These are phyloP conservation scores for Mycena vulgaris DNA, from an alignment of 768 basidiomycete species.

Conservation along the genomic window DNA sequence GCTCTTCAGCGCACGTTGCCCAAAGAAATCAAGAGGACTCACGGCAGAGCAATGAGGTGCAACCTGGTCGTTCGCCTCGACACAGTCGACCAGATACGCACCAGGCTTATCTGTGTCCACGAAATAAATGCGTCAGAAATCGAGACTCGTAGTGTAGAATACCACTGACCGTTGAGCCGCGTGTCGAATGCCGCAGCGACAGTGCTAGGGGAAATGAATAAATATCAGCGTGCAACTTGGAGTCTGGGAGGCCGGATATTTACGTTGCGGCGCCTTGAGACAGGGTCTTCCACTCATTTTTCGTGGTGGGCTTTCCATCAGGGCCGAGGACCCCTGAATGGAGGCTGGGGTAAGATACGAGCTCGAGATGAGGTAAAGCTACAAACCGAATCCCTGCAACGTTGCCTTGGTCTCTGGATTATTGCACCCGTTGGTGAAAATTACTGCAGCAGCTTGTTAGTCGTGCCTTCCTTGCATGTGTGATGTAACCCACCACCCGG, in stretches of 20 bases:
- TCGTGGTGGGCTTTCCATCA: background rate
- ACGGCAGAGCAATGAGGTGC: background rate
- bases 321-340: background rate
- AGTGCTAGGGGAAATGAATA: background rate
- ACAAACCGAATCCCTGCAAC: background rate
- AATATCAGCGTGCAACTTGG: background rate
- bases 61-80: background rate
- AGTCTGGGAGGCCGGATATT: background rate
- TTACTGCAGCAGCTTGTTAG: background rate
- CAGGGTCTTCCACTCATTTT: background rate
- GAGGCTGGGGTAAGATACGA: background rate
- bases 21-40: background rate
- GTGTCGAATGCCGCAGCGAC: background rate
- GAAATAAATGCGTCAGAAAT: background rate
- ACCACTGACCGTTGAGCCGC: background rate
- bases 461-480: no score
- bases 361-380: background rate
- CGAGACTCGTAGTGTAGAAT: background rate
- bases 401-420: background rate
- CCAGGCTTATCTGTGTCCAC: background rate
- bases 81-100: background rate
- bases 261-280: background rate
- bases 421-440: constrained; percentile 6
- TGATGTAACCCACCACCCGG: constrained; percentile 8
- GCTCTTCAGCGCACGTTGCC: background rate